Base-by-base conservation (phyloP, 1,284 basidiomycete species). In the Marasmius fiardii region DNA sequence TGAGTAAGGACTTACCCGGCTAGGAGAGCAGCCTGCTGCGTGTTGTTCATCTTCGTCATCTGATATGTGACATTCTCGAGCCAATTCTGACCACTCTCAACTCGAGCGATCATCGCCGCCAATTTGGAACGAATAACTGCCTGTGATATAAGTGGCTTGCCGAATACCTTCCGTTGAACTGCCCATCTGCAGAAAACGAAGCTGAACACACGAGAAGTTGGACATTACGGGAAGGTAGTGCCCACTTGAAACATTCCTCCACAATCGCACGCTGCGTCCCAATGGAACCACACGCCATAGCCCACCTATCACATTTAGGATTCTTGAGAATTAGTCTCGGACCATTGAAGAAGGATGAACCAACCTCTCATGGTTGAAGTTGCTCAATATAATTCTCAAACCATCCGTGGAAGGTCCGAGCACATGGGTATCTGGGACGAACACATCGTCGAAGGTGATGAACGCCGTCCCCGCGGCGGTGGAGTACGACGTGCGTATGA, bases 401-500 rank as follows among this genome's bases (percentile, higher is more conserved):
- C 92, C 92, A 54, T 85, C 82, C 50, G 89, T 85, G 63, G 90
- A 90, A 56, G 85, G 76, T n/a, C 92, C 92, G 34, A 95, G 78
- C 20, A 90, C 87, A 72, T 94, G 86, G 64, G 83, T 84, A 16
- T 85, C 81, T 1, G 91, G 90, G 2, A 93, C 89, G 62, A 80
- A 82, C 61, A 92, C 90, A 58, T 93, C 84, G 70, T 93, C 90
- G 63, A 92, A 93, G 0, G 89, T 91, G 62, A 93, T 77, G 66
- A 84, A 93, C 6, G 81, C 88, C 0, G 91, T 93, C 10, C 90
- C 89, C 7, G 90, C 85, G 3, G 85, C 67, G 3, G 79, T 56
- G 0, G 85, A 87, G 69, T 92, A 89, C 14, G 80, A 80, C 0
- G 89, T 92, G 72, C 91, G 92, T 75, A 94, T 90, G 49, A 77